These are phyloP conservation scores for Arthrinium puccinioides DNA, from an alignment of 2,329 filamentous ascomycete species.

Conservation along the genomic window DNA sequence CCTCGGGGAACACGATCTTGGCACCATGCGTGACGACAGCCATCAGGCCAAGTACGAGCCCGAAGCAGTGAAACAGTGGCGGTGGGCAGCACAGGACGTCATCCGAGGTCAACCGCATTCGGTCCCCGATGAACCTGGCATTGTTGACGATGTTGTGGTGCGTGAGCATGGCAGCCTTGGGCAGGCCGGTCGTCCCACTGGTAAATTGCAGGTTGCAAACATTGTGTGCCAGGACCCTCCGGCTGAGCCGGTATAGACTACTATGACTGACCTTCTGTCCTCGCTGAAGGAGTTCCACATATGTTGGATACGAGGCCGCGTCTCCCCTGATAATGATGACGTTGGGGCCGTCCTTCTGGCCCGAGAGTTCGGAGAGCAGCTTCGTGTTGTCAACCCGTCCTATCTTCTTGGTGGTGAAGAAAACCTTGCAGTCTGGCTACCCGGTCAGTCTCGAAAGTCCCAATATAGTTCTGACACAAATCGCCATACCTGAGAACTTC, in stretches of 20 bases:
- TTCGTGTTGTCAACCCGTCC: constrained; percentile 56
- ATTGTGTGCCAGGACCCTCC: constrained; percentile 53
- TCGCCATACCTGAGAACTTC: constrained; percentile 54
- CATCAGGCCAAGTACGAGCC: constrained; percentile 68
- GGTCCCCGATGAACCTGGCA: constrained; percentile 63
- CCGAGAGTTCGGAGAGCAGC: constrained; percentile 47
- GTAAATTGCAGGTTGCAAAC: constrained; percentile 72
- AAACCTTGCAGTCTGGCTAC: constrained; percentile 56
- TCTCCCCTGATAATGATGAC: constrained; percentile 56
- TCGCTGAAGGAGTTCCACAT: constrained; percentile 47
- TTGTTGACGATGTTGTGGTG: constrained; percentile 62
- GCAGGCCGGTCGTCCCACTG: constrained; percentile 65
- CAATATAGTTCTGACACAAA: too few relatives aligned
- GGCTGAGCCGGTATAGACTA: constrained; percentile 44
- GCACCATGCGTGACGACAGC: constrained; percentile 67
- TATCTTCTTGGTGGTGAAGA: constrained; percentile 67
- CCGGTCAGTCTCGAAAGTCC: background rate
- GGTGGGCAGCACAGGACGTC: constrained; percentile 76
- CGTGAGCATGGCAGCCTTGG: constrained; percentile 69
- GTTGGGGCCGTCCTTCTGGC: constrained; percentile 35
- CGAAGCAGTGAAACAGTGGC: constrained; percentile 81
- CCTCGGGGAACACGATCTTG: constrained; percentile 68
- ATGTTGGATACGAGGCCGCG: constrained; percentile 48
- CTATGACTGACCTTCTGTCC: constrained; percentile 42
- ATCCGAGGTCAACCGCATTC: constrained; percentile 59